Evolutionary conservation across 306 rosid species (phyloP).

Genomic region (Arachis hypogaea): DNA sequence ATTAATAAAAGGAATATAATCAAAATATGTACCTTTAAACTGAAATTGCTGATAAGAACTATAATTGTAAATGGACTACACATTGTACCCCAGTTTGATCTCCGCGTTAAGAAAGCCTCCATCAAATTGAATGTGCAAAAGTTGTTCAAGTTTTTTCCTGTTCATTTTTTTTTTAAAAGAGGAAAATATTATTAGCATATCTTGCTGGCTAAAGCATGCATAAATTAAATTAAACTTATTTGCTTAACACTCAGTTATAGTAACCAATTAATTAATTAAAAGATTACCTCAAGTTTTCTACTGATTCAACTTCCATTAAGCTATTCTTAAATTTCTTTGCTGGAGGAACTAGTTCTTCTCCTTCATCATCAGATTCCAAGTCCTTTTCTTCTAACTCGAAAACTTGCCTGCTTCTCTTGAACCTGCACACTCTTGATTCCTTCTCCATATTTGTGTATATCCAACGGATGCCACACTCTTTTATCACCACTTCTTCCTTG

Average conservation of each 20-base stretch:
- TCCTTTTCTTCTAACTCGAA: background rate
- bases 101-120: background rate
- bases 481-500: background rate
- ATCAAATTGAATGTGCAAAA: slow-evolving; percentile 17
- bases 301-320: background rate
- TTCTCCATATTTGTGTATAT: background rate
- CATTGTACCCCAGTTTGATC: no score
- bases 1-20: no score
- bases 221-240: no score
- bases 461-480: slow-evolving; percentile 34
- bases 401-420: background rate
- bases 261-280: no score
- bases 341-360: background rate
- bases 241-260: no score
- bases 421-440: background rate
- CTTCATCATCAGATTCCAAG: background rate
- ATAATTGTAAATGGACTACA: no score
- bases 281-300: slow-evolving; percentile 2
- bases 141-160: background rate
- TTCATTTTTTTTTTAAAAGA: background rate
- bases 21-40: no score
- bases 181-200: no score
- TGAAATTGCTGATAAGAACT: no score
- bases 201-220: no score
- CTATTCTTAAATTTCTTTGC: background rate